These are phyloP conservation scores for Ceratobasidium sp. DNA, from an alignment of 1,284 basidiomycete species.

Conservation along the genomic window DNA sequence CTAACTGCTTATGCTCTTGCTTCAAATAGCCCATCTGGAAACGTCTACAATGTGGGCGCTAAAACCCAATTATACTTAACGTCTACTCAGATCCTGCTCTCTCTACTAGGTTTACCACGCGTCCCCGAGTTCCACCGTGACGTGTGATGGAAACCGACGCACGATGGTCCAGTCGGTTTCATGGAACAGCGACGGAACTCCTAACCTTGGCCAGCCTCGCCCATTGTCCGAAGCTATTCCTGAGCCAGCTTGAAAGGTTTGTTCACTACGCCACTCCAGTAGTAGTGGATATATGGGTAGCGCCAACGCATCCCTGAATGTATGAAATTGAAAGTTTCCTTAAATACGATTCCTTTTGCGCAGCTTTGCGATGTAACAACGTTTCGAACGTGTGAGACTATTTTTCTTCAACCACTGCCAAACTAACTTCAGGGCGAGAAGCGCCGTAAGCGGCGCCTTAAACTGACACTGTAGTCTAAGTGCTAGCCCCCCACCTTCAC, in stretches of 20 bases:
- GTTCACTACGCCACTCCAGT: too few relatives aligned
- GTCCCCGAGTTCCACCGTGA: slow-evolving; percentile 31
- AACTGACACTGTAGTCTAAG: too few relatives aligned
- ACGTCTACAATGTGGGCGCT: slow-evolving; percentile 57
- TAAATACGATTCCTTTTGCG: too few relatives aligned
- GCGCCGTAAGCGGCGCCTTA: too few relatives aligned
- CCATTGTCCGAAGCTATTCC: slow-evolving; percentile 39
- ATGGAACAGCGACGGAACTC: slow-evolving; percentile 37
- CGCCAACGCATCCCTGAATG: too few relatives aligned
- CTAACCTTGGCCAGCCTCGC: slow-evolving; percentile 39
- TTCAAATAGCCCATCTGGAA: slow-evolving; percentile 53
- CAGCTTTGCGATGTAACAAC: too few relatives aligned
- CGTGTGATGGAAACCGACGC: slow-evolving; percentile 42
- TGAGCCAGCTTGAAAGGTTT: slow-evolving; percentile 36
- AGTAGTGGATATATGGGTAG: too few relatives aligned
- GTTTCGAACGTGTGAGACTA: too few relatives aligned
- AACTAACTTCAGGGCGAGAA: too few relatives aligned
- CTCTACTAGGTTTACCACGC: slow-evolving; percentile 41
- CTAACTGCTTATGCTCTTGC: background rate
- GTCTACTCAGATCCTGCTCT: background rate
- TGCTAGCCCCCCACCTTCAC: too few relatives aligned
- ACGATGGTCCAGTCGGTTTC: slow-evolving; percentile 38
- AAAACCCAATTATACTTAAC: background rate
- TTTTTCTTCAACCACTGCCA: too few relatives aligned
- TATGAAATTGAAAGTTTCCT: too few relatives aligned